phyloP scores from a whole-genome alignment of 257 asterid genomes.

The Fraxinus excelsior region DNA sequence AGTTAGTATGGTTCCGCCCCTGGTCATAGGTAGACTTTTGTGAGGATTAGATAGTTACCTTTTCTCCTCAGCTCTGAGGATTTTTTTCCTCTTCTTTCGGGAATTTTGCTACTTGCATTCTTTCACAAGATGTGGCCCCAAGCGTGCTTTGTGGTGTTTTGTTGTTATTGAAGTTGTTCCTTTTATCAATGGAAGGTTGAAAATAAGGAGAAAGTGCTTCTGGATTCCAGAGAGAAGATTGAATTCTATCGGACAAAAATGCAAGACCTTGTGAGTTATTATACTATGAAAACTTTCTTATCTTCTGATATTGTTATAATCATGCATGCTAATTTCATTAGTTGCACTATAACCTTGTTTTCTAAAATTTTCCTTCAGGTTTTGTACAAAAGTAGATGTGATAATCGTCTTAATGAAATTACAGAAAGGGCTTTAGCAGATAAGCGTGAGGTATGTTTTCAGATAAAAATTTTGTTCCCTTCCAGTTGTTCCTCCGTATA shows the following conservation, averaged over 20 bases:
- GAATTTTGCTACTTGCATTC: slow-evolving; percentile 19
- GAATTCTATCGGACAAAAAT: slow-evolving; percentile 87
- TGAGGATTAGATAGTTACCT: background rate
- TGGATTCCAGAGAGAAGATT: slow-evolving; percentile 96
- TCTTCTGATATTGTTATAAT: slow-evolving; percentile 20
- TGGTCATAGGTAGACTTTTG: slow-evolving; percentile 1
- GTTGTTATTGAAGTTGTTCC: slow-evolving; percentile 24
- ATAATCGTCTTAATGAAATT: slow-evolving; percentile 94
- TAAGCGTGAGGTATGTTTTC: slow-evolving; percentile 73
- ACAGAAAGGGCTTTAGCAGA: slow-evolving; percentile 96
- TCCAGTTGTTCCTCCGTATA: slow-evolving; percentile 17
- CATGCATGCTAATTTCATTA: slow-evolving; percentile 1
- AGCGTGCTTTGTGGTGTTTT: slow-evolving; percentile 4
- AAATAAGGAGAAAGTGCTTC: slow-evolving; percentile 65
- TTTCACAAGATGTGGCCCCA: slow-evolving; percentile 16
- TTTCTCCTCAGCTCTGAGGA: background rate
- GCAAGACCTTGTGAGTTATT: slow-evolving; percentile 95
- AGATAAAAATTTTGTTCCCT: background rate
- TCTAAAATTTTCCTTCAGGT: slow-evolving; percentile 54
- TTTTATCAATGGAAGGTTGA: slow-evolving; percentile 60
- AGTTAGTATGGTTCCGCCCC: slow-evolving; percentile 1
- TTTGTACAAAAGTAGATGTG: slow-evolving; percentile 95
- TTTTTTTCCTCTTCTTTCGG: slow-evolving; percentile 1
- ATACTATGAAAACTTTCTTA: slow-evolving; percentile 8
- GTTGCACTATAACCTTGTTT: slow-evolving; percentile 22